phyloP scores from a whole-genome alignment of 1,284 basidiomycete species.

The Marasmius sp. region DNA sequence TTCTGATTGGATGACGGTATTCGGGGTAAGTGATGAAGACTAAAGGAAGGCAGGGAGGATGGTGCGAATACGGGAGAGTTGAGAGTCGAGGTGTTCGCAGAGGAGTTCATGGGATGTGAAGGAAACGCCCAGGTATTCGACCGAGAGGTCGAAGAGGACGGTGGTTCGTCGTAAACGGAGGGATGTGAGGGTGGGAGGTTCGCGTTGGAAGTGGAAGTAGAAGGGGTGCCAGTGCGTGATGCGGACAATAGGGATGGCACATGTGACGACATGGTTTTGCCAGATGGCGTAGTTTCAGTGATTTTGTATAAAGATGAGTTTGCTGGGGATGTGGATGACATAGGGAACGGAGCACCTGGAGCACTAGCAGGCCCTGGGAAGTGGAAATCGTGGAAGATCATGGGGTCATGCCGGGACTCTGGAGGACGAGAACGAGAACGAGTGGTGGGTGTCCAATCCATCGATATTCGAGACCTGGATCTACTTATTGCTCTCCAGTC shows the following conservation, averaged over 20 bases:
- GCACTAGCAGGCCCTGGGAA: slow-evolving; percentile 22
- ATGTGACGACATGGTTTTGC: slow-evolving; percentile 2
- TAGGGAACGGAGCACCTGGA: slow-evolving; percentile 21
- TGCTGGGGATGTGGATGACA: slow-evolving; percentile 14
- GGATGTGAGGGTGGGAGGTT: not conserved
- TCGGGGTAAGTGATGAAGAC: slow-evolving; percentile 37
- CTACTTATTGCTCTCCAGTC: slow-evolving; percentile 94
- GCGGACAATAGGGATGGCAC: slow-evolving; percentile 1
- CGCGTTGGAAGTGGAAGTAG: not conserved
- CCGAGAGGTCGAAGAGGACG: not conserved
- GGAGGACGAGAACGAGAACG: slow-evolving; percentile 74
- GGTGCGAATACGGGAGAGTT: slow-evolving; percentile 59
- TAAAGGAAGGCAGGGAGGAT: slow-evolving; percentile 58
- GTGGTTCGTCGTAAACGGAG: not conserved
- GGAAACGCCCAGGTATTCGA: slow-evolving; percentile 25
- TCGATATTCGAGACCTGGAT: slow-evolving; percentile 88
- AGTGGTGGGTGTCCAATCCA: slow-evolving; percentile 78
- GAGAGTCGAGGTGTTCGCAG: slow-evolving; percentile 39
- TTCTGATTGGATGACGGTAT: not conserved
- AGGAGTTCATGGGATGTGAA: slow-evolving; percentile 36
- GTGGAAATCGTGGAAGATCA: slow-evolving; percentile 33
- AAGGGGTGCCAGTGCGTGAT: not conserved
- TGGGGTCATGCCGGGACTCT: slow-evolving; percentile 34
- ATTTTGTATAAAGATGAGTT: not conserved
- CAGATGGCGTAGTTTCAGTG: not conserved